Evolutionary conservation across 2,329 filamentous ascomycete genomes (phyloP).

Genomic region (Fusarium coffeatum): DNA sequence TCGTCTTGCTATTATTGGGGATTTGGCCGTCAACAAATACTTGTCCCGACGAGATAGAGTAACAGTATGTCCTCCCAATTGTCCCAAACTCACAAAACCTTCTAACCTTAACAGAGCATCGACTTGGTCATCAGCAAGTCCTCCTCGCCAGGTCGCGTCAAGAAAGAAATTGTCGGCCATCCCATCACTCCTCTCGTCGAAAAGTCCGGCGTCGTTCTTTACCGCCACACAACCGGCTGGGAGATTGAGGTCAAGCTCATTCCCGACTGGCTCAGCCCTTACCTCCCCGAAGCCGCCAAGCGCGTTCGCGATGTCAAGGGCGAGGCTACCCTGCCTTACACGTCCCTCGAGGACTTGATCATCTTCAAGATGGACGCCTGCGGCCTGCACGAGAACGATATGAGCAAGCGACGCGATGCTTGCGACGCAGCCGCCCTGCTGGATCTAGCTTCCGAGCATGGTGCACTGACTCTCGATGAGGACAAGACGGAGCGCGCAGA

Average conservation of each 20-base stretch:
- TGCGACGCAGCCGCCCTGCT: constrained; percentile 44
- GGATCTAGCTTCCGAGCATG: constrained; percentile 44
- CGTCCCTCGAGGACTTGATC: constrained; percentile 45
- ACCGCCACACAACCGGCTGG: constrained; percentile 44
- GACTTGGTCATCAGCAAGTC: constrained; percentile 48
- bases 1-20: constrained; percentile 45
- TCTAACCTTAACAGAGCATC: constrained; percentile 43
- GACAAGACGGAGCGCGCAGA: constrained; percentile 44
- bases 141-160: constrained; percentile 46
- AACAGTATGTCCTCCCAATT: constrained; percentile 23
- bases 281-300: constrained; percentile 44
- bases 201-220: constrained; percentile 43
- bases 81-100: accelerated
- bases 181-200: constrained; percentile 47
- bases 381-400: constrained; percentile 43
- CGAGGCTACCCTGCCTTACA: constrained; percentile 41
- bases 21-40: constrained; percentile 46
- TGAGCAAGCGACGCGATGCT: constrained; percentile 45
- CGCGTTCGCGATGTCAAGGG: constrained; percentile 37
- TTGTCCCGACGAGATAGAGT: constrained; percentile 35
- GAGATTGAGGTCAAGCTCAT: constrained; percentile 48
- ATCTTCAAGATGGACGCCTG: constrained; percentile 48
- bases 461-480: constrained; percentile 42
- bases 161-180: constrained; percentile 47
- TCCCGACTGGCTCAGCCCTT: constrained; percentile 48